Conservation (phyloP, 2,329 filamentous ascomycete species). For the Trichoderma sp. region DNA sequence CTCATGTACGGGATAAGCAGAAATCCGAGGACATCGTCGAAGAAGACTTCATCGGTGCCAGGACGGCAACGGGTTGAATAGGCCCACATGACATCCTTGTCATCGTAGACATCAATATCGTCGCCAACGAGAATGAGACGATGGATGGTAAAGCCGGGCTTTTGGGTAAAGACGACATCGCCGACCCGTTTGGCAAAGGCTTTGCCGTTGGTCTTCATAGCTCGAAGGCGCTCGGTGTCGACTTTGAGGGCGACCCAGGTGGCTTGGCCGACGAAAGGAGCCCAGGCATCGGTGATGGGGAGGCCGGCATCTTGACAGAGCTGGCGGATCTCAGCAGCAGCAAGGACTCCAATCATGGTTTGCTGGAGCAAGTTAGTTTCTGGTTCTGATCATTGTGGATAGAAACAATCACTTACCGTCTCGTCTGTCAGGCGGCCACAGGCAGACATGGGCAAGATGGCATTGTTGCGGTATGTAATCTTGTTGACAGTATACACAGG, state of each 20-base stretch:
- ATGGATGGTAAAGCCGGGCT: neutral
- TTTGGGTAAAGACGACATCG: slow-evolving; percentile 44
- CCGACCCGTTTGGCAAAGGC: slow-evolving; percentile 48
- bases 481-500: slow-evolving; percentile 26
- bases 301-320: slow-evolving; percentile 33
- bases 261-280: slow-evolving; percentile 52
- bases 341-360: slow-evolving; percentile 16
- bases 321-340: slow-evolving; percentile 1
- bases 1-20: slow-evolving; percentile 52
- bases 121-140: neutral
- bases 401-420: neutral
- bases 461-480: slow-evolving; percentile 27
- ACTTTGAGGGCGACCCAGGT: slow-evolving; percentile 59
- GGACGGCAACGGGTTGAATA: slow-evolving; percentile 53
- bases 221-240: slow-evolving; percentile 59
- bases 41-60: slow-evolving; percentile 48
- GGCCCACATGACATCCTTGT: slow-evolving; percentile 54
- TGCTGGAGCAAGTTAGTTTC: neutral
- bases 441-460: slow-evolving; percentile 27
- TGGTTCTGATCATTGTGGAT: neutral
- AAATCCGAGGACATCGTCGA: slow-evolving; percentile 49
- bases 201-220: slow-evolving; percentile 53
- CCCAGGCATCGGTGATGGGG: slow-evolving; percentile 49
- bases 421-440: slow-evolving; percentile 28
- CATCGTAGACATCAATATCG: slow-evolving; percentile 40